Evolutionary conservation across 805 yeast genomes (phyloP), one percentile per base, ranked within the genome.

Genomic region (Scheffersomyces lignosus): DNA sequence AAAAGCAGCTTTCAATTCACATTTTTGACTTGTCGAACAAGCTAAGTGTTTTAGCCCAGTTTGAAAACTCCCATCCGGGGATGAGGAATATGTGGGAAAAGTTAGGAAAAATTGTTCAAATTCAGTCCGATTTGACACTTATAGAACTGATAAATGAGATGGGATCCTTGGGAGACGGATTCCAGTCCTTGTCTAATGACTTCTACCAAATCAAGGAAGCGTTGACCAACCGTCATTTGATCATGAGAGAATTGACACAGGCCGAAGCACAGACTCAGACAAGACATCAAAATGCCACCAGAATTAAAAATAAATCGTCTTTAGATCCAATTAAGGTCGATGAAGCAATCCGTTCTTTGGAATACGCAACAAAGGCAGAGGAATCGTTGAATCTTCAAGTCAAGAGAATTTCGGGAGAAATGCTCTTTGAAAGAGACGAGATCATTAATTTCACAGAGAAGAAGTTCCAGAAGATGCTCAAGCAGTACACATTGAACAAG

Each of bases 181-280:
- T 88, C 12, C 78, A 72, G 38, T 68, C 76, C 49, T 66, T 88
- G 18, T 66, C 79, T 3, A 76, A 77, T 43, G 96, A 90, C 49
- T 83, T 93, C 12, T 93, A 83, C 58, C 81, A 84, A 40, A 83
- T 90, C 39, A 93, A 93, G 60, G 99, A 93, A 62, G 83, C 96
- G 0, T 68, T 93, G 37, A 93, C 99, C 0, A 90, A 91, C 62
- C 73, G 99, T 41, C 96, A 93, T 58, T 70, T 93, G 39, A 64
- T 91, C 26, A 93, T 93, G 96, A 75, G 97, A 36, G 99, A 93
- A 47, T 68, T 88, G 34, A 52, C 77, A 22, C 84, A 78, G 53
- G 90, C 96, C 2, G 95, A 90, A 58, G 78, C 80, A 5, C 78
- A 71, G 38, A 80, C 96, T 1, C 79, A 76, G 48, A 63, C 76